Percentiles rank a stretch among this genome's conserved stretches.
Conservation (phyloP, 495 filamentous ascomycete species). For the Collariella sp. region DNA sequence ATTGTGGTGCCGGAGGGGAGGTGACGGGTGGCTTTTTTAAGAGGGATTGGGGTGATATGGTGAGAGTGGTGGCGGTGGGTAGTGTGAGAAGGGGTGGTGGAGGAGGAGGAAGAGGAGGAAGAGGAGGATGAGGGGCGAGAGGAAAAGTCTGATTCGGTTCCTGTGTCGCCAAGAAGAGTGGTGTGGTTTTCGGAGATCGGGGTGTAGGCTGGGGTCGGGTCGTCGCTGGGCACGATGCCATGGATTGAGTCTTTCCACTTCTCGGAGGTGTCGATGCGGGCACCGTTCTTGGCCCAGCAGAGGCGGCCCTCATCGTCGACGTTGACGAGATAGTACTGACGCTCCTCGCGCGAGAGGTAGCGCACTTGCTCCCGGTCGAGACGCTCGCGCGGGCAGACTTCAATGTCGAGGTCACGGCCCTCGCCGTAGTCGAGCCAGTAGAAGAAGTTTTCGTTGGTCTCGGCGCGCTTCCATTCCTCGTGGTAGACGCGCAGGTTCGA, state of each 20-base stretch:
- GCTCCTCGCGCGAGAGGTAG: slow-evolving; percentile 65
- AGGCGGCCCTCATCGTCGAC: slow-evolving; percentile 59
- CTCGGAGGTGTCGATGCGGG: slow-evolving; percentile 64
- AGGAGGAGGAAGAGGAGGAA: slow-evolving; percentile 8
- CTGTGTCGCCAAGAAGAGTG: slow-evolving; percentile 13
- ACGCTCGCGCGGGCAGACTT: slow-evolving; percentile 52
- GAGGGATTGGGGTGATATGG: slow-evolving; percentile 18
- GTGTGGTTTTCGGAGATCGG: slow-evolving; percentile 15
- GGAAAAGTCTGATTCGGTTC: slow-evolving; percentile 14
- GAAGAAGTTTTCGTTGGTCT: slow-evolving; percentile 84
- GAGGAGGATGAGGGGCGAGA: background rate
- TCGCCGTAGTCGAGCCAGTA: slow-evolving; percentile 90
- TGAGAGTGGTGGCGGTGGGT: background rate
- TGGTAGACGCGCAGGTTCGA: slow-evolving; percentile 80
- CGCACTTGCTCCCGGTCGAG: slow-evolving; percentile 63
- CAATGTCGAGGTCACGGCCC: slow-evolving; percentile 50
- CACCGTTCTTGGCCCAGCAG: slow-evolving; percentile 72
- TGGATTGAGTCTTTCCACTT: slow-evolving; percentile 69
- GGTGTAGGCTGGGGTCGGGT: slow-evolving; percentile 46
- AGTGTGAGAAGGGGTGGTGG: background rate
- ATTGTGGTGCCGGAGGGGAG: slow-evolving; percentile 55
- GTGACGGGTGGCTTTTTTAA: slow-evolving; percentile 47
- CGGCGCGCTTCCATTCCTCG: slow-evolving; percentile 64
- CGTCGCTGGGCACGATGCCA: slow-evolving; percentile 62
- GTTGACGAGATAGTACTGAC: slow-evolving; percentile 61